Percentiles rank a stretch among this genome's conserved stretches.
These are phyloP conservation scores for Grammothele lineata DNA, from an alignment of 768 basidiomycete species.

Conservation along the genomic window DNA sequence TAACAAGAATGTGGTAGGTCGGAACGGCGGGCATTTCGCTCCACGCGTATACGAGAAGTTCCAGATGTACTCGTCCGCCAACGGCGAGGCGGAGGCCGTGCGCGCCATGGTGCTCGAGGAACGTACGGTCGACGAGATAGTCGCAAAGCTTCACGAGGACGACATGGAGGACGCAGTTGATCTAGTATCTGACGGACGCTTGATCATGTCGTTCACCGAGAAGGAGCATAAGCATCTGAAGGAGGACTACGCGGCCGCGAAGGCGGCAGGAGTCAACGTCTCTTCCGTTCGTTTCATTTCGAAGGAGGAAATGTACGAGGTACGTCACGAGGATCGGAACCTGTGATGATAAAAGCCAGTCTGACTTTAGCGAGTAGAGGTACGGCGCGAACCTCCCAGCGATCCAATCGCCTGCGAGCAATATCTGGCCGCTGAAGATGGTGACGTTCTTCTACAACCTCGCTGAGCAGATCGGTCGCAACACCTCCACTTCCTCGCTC, in stretches of 20 bases:
- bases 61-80: slow-evolving; percentile 27
- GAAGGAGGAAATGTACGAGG: slow-evolving; percentile 25
- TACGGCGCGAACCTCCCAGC: slow-evolving; percentile 51
- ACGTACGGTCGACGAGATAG: slow-evolving; percentile 40
- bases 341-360: neutral
- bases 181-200: slow-evolving; percentile 53
- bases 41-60: slow-evolving; percentile 48
- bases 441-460: slow-evolving; percentile 59
- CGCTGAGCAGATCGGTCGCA: slow-evolving; percentile 23
- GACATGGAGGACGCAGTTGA: slow-evolving; percentile 51
- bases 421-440: slow-evolving; percentile 80
- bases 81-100: slow-evolving; percentile 52
- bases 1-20: slow-evolving; percentile 36
- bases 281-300: slow-evolving; percentile 42
- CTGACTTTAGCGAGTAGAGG: slow-evolving; percentile 20
- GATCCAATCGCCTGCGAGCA: slow-evolving; percentile 49
- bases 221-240: slow-evolving; percentile 36
- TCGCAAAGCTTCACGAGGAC: slow-evolving; percentile 43
- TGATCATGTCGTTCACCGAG: slow-evolving; percentile 44
- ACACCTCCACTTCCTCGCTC: slow-evolving; percentile 36
- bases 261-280: slow-evolving; percentile 45
- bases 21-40: slow-evolving; percentile 77
- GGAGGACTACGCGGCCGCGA: slow-evolving; percentile 51
- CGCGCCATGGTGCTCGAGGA: slow-evolving; percentile 53
- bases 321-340: neutral